Evolutionary conservation across 2,329 filamentous ascomycete species (phyloP).

Genomic region (Arthrobotrys musiformis): DNA sequence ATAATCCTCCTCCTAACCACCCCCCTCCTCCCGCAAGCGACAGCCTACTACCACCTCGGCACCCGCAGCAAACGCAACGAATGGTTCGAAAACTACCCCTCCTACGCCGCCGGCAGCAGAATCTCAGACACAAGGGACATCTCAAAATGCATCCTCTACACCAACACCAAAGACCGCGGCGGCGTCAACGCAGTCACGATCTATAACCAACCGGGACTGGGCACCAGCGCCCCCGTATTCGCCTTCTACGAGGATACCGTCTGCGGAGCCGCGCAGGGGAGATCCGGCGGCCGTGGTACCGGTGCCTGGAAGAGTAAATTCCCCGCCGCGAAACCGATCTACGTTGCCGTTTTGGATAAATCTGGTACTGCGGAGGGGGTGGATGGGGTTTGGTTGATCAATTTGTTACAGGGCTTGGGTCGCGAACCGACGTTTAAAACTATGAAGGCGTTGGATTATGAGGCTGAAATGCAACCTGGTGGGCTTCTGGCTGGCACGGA

Average conservation of each 20-base stretch:
- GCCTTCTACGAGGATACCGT: slow-evolving; percentile 13
- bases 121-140: not conserved
- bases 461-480: not conserved
- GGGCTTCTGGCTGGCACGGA: not conserved
- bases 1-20: not conserved
- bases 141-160: slow-evolving; percentile 1
- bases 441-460: slow-evolving; percentile 23
- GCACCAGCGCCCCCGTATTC: not conserved
- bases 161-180: not conserved
- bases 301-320: not conserved
- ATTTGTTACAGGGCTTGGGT: slow-evolving; percentile 3
- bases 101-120: not conserved
- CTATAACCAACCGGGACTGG: slow-evolving; percentile 11
- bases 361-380: not conserved
- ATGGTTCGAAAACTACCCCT: slow-evolving; percentile 14
- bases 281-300: not conserved
- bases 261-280: not conserved
- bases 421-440: not conserved
- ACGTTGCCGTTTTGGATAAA: slow-evolving; percentile 24
- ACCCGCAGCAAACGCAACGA: slow-evolving; percentile 9
- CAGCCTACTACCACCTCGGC: slow-evolving; percentile 25
- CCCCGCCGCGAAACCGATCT: not conserved
- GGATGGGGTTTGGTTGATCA: slow-evolving; percentile 24
- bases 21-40: not conserved
- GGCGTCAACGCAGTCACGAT: not conserved